Evolutionary conservation across 2,329 filamentous ascomycete genomes (phyloP), one percentile per base, ranked within the genome.

Genomic region (Trichoderma oligosporum): DNA sequence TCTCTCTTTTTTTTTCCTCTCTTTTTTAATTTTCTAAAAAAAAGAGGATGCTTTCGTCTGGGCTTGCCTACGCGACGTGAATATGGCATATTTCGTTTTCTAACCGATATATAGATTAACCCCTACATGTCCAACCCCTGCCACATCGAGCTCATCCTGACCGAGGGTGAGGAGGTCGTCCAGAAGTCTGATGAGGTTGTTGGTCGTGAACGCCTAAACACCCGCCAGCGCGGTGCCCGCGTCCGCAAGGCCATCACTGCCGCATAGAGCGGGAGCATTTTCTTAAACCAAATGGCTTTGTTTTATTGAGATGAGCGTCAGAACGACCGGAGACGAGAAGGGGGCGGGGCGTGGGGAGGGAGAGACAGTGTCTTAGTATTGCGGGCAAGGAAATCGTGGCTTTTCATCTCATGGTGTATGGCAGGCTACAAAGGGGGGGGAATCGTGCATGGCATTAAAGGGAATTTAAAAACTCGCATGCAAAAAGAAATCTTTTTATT

Each of bases 111-210:
- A 39, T 61, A 97, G 92, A 99, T 99, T 84, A 99, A 99, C 88
- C 94, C 94, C 65, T 99, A 97, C 87, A 97, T 99, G 95, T 97
- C 92, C 70, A 96, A 96, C 87, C 94, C 94, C 70, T 99, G 93
- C 89, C 94, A 99, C 88, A 96, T 99, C 79, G 95, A 99, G 84
- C 83, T 99, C 73, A 99, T 99, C 86, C 86, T 99, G 71, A 96
- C 93, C 74, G 95, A 99, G 86, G 91, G 84, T 72, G 89, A 95
- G 74, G 95, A 99, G 85, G 85, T 88, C 70, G 91, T 99, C 71
- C 85, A 92, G 82, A 99, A 99, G 88, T 86, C 86, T 63, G 82
- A 91, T 78, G 96, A 97, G 85, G 82, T 85, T 69, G 82, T 80
- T 64, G 79, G 81, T 70, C 84, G 85, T 68, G 82, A 87, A 68